Evolutionary conservation across 495 filamentous ascomycete genomes (phyloP).

Genomic region (Penicillium egyptiacum): DNA sequence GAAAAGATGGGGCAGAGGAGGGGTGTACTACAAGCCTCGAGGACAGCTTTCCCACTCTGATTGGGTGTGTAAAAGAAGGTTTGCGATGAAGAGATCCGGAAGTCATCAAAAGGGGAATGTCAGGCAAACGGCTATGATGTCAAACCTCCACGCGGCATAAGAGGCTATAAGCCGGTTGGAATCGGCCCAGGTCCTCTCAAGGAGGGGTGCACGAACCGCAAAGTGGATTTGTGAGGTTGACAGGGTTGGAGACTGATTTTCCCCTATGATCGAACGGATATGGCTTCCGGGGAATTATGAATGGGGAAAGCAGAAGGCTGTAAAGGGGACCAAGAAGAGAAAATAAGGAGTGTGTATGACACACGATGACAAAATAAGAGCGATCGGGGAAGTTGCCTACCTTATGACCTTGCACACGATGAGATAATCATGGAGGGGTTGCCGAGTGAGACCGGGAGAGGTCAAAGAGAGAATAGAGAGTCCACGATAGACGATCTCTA

Average conservation of each 20-base stretch:
- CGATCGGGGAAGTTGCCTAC: neutral
- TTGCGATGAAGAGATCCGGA: conserved; percentile 4
- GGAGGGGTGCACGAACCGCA: conserved; percentile 19
- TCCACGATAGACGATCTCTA: neutral
- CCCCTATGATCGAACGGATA: neutral
- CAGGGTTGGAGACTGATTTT: neutral
- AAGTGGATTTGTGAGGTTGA: neutral
- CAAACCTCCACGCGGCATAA: conserved; percentile 7
- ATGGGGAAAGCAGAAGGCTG: neutral
- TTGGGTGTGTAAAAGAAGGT: conserved; percentile 7
- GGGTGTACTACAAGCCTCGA: neutral
- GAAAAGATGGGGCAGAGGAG: neutral
- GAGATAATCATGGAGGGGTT: conserved; percentile 24
- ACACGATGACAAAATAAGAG: conserved; percentile 1
- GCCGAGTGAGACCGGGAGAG: neutral
- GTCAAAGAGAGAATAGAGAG: neutral
- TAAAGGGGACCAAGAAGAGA: conserved; percentile 9
- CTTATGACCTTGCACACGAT: conserved; percentile 11
- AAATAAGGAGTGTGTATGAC: neutral
- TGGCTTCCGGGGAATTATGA: neutral
- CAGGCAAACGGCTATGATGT: conserved; percentile 14
- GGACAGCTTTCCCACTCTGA: neutral
- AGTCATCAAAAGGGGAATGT: neutral
- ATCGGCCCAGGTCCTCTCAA: neutral
- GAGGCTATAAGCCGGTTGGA: conserved; percentile 1